Conservation (phyloP, 306 rosid species). For the Corylus avellana region DNA sequence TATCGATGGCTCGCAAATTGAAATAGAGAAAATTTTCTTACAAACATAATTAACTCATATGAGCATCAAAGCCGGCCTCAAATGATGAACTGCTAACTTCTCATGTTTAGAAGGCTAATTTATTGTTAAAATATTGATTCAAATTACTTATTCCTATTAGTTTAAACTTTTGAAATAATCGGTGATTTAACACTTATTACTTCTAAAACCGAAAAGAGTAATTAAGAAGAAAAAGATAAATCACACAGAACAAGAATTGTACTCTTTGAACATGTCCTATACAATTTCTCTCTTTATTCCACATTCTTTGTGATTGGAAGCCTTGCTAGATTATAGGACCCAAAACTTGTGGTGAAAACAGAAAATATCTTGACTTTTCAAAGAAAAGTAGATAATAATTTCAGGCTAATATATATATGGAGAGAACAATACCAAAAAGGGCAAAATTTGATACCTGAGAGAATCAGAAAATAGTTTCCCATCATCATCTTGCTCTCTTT, state of each 20-base stretch:
- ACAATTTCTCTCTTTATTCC: constrained; percentile 37
- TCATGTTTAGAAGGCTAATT: no score
- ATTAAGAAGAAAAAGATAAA: not conserved
- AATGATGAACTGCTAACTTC: not conserved
- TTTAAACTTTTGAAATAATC: no score
- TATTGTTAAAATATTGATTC: no score
- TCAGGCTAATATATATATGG: not conserved
- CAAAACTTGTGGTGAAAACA: constrained; percentile 18
- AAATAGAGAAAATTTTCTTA: not conserved
- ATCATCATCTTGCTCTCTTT: constrained; percentile 51
- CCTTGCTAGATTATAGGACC: constrained; percentile 33
- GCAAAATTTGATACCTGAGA: constrained; percentile 55
- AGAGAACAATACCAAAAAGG: not conserved
- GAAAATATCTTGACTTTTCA: constrained; percentile 19
- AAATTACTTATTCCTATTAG: no score
- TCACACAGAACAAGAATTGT: constrained; percentile 12
- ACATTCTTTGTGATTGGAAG: constrained; percentile 26
- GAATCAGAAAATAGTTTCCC: constrained; percentile 46
- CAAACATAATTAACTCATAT: not conserved
- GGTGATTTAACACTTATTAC: no score
- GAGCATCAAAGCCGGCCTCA: not conserved
- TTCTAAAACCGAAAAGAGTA: not conserved
- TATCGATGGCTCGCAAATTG: not conserved
- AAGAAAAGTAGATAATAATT: not conserved
- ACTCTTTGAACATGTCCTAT: constrained; percentile 31